Evolutionary conservation across 164 flowering plant species (phyloP), one percentile per base, ranked within the genome.

Genomic region (Malania oleifera): DNA sequence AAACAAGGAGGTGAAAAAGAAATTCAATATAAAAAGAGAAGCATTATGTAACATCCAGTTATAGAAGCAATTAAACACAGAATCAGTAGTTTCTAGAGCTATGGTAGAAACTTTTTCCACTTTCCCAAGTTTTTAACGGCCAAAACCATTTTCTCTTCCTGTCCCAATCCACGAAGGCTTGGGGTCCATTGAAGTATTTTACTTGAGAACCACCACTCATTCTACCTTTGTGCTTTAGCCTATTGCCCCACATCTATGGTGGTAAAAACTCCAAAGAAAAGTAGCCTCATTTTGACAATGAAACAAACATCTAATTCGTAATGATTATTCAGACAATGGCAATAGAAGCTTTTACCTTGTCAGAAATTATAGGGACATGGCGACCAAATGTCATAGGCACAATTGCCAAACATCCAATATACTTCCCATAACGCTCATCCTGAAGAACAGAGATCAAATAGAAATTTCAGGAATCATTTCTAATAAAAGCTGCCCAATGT

Each of bases 381-480:
- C 98, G 96, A 17, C 98, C 98, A 80, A 69, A 84, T 56, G 96
- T 89, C 96, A 84, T 63, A 18, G 98, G 98, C 14, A 92, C 98
- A 70, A 92, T 92, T 55, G 96, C 98, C 76, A 67, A 70, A 74
- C 53, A 62, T 38, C 97, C 96, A 26, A 92, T 66, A 64, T 84
- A 92, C 75, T 80, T 83, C 19, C 88, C 63, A 74, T 89, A 92
- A 7, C 96, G 88, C 38, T 89, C 95, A 77, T 92, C 98, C 98
- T 91, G 77, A 69, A 78, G 3, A 57, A 22, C 0, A 56, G 3
- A n/a, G 24, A 61, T 22, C 24, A 52, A 19, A 28, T 7, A 52
- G 25, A 15, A 40, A 26, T 8, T 27, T 26, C 35, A 31, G 35
- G 35, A 31, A 31, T 31, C 4, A 31, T 4, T 31, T 31, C 35